phyloP scores from a whole-genome alignment of 1,284 basidiomycete genomes.

The Ustilago hordei region DNA sequence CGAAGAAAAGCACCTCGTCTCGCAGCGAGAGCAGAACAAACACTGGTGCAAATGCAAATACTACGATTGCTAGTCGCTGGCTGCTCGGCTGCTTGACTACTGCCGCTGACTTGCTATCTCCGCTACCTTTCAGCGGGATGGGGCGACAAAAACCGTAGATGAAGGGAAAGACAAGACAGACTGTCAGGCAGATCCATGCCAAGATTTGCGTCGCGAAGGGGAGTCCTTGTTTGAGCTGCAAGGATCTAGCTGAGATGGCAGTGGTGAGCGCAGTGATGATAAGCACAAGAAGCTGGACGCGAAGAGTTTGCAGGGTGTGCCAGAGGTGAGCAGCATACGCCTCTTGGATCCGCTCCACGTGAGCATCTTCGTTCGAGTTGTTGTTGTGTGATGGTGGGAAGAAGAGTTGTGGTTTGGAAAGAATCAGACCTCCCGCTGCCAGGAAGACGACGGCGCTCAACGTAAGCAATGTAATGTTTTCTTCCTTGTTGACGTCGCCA shows the following conservation, averaged over 20 bases:
- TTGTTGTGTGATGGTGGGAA: constrained; percentile 16
- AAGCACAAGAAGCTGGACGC: constrained; percentile 69
- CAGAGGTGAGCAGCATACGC: constrained; percentile 29
- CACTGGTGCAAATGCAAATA: constrained; percentile 77
- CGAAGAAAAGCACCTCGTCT: constrained; percentile 84
- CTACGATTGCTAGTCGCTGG: constrained; percentile 65
- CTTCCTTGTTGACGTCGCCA: constrained; percentile 79
- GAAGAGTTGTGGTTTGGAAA: constrained; percentile 28
- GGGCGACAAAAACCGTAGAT: constrained; percentile 65
- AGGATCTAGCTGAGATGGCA: constrained; percentile 74
- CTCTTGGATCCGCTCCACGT: background rate
- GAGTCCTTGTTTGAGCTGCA: constrained; percentile 78
- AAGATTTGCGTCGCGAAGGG: constrained; percentile 76
- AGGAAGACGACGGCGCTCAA: constrained; percentile 48
- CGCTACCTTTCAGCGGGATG: constrained; percentile 50
- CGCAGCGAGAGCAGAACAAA: constrained; percentile 86
- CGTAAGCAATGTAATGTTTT: constrained; percentile 71
- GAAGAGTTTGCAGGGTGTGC: constrained; percentile 49
- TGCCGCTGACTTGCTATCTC: background rate
- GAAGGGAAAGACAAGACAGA: constrained; percentile 53
- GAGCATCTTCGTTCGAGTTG: background rate
- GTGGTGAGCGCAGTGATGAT: constrained; percentile 72
- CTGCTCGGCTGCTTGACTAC: constrained; percentile 48
- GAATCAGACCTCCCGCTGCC: constrained; percentile 25
- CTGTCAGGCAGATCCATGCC: constrained; percentile 77